Conservation (phyloP, 2,329 filamentous ascomycete genomes). For the Pseudogymnoascus sp. region DNA sequence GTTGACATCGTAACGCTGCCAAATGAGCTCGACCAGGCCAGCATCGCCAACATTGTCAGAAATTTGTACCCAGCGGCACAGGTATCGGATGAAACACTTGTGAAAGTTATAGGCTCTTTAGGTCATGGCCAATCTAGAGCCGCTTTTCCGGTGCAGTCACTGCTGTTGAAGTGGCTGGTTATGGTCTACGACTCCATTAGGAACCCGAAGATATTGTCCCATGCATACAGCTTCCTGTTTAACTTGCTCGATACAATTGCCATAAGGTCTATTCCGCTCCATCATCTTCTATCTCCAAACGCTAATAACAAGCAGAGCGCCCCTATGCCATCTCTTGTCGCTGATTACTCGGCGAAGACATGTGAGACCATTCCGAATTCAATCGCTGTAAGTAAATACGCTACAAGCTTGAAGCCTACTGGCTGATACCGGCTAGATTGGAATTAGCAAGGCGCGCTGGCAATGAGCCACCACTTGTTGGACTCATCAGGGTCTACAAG, state of each 20-base stretch:
- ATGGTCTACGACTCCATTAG: slow-evolving; percentile 67
- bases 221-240: slow-evolving; percentile 69
- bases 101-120: slow-evolving; percentile 64
- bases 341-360: slow-evolving; percentile 74
- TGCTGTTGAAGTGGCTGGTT: slow-evolving; percentile 70
- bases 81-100: slow-evolving; percentile 52
- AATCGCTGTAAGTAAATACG: slow-evolving; percentile 51
- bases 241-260: slow-evolving; percentile 75
- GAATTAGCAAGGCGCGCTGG: slow-evolving; percentile 52
- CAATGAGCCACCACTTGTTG: slow-evolving; percentile 66
- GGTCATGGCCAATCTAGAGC: slow-evolving; percentile 73
- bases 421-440: slow-evolving; percentile 37
- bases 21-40: slow-evolving; percentile 69
- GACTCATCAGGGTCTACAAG: slow-evolving; percentile 74
- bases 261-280: slow-evolving; percentile 46
- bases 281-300: neutral
- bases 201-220: slow-evolving; percentile 54
- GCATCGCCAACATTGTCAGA: slow-evolving; percentile 59
- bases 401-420: neutral
- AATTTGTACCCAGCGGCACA: slow-evolving; percentile 67
- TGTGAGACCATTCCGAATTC: slow-evolving; percentile 76
- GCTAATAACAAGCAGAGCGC: slow-evolving; percentile 20
- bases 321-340: slow-evolving; percentile 68
- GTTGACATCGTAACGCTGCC: slow-evolving; percentile 60
- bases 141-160: slow-evolving; percentile 59